Evolutionary conservation across 2,329 filamentous ascomycete species (phyloP).

Genomic region (Fusarium chuoi): DNA sequence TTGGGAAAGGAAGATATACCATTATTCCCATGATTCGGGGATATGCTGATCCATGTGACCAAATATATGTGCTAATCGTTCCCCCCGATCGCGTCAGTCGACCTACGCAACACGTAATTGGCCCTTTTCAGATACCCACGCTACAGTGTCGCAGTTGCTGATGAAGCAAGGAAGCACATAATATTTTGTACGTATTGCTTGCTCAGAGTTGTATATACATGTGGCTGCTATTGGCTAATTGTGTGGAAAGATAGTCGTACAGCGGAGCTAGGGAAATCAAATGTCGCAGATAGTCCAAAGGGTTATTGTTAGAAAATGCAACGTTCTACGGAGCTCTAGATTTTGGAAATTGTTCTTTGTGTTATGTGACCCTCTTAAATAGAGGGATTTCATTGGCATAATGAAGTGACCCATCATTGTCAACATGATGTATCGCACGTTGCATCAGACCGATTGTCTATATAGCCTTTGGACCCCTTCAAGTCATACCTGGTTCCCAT

Average conservation of each 20-base stretch:
- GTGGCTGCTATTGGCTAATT: background rate
- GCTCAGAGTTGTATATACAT: background rate
- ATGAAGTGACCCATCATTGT: background rate
- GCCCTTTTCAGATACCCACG: background rate
- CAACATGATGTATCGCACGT: background rate
- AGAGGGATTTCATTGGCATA: background rate
- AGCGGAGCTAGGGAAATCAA: no score
- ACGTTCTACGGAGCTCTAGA: background rate
- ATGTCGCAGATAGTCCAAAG: background rate
- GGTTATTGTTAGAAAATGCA: accelerated
- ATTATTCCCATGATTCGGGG: background rate
- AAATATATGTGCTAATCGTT: background rate
- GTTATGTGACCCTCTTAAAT: background rate
- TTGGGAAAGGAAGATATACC: background rate
- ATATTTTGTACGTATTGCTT: background rate
- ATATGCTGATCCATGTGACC: background rate
- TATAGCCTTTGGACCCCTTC: no score
- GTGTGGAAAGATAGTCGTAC: background rate
- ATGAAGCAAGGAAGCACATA: background rate
- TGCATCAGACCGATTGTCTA: background rate
- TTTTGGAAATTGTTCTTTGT: background rate
- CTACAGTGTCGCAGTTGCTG: background rate
- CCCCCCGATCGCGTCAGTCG: conserved; percentile 5
- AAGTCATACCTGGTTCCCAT: no score
- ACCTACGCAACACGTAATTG: background rate